Conservation (phyloP, 169 alveolate genomes). For the Miamiensis avidus region DNA sequence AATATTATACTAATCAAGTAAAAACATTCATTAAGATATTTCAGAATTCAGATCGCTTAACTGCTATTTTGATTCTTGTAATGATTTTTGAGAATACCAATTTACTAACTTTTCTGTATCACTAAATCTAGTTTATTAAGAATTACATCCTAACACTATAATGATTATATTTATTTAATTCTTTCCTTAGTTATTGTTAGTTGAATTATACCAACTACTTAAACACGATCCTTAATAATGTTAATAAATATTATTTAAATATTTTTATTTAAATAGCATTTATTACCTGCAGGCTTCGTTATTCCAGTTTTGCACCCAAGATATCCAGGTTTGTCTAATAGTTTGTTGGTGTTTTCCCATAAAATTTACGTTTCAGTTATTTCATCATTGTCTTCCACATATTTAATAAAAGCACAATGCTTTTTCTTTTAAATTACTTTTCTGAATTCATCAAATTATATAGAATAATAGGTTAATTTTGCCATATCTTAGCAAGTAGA, state of each 20-base stretch:
- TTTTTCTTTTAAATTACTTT: slow-evolving; percentile 24
- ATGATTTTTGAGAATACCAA: background rate
- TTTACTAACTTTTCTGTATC: background rate
- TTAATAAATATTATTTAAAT: no score
- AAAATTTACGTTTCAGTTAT: slow-evolving; percentile 21
- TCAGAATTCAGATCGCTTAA: background rate
- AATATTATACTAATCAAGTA: no score
- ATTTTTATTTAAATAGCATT: no score
- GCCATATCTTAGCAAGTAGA: slow-evolving; percentile 61
- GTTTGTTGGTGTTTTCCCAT: slow-evolving; percentile 68
- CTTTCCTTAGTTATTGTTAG: background rate
- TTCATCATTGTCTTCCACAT: slow-evolving; percentile 18
- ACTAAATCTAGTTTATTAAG: background rate
- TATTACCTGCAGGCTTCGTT: slow-evolving; percentile 54
- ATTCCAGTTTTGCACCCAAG: slow-evolving; percentile 58
- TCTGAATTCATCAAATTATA: slow-evolving; percentile 37
- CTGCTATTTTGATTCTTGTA: background rate
- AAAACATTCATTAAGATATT: background rate
- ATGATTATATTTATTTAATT: no score
- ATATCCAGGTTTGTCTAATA: slow-evolving; percentile 28
- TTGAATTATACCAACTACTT: background rate
- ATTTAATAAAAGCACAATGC: slow-evolving; percentile 10
- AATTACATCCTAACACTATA: background rate
- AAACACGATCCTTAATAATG: background rate
- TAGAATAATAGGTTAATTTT: slow-evolving; percentile 22